phyloP scores from a whole-genome alignment of 2,329 filamentous ascomycete species.

The Pseudocercospora cruenta region DNA sequence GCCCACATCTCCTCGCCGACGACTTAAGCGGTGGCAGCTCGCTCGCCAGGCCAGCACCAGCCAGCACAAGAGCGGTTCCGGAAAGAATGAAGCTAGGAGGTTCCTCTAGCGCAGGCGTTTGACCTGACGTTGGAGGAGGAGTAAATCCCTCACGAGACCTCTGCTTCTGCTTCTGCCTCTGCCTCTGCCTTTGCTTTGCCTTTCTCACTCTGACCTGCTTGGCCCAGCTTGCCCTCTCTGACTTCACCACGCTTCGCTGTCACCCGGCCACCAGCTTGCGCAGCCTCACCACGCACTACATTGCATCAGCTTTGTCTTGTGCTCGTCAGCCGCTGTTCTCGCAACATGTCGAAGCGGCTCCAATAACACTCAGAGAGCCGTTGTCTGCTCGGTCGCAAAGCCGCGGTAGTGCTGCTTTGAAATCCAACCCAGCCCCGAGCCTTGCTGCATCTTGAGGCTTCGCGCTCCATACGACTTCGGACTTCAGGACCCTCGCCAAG shows the following conservation, averaged over 20 bases:
- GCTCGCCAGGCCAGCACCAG: background rate
- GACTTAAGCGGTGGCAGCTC: background rate
- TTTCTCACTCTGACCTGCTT: background rate
- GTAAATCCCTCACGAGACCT: slow-evolving; percentile 6
- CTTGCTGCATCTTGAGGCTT: background rate
- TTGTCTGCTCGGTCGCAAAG: slow-evolving; percentile 3
- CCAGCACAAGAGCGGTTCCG: background rate
- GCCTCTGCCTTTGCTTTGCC: background rate
- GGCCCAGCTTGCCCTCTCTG: background rate
- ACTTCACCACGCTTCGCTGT: background rate
- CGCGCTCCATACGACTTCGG: background rate
- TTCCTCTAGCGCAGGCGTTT: slow-evolving; percentile 3
- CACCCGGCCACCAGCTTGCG: background rate
- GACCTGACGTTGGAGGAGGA: slow-evolving; percentile 3
- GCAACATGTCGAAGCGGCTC: slow-evolving; percentile 7
- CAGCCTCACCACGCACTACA: background rate
- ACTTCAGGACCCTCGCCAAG: too few species aligned
- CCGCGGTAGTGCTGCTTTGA: background rate
- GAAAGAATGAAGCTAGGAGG: background rate
- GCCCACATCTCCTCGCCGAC: background rate
- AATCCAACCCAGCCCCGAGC: background rate
- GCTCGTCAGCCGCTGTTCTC: background rate
- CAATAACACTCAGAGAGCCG: background rate
- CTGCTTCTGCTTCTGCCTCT: background rate
- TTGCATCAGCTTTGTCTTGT: background rate